phyloP scores from a whole-genome alignment of 257 asterid genomes.

The Lycium barbarum region DNA sequence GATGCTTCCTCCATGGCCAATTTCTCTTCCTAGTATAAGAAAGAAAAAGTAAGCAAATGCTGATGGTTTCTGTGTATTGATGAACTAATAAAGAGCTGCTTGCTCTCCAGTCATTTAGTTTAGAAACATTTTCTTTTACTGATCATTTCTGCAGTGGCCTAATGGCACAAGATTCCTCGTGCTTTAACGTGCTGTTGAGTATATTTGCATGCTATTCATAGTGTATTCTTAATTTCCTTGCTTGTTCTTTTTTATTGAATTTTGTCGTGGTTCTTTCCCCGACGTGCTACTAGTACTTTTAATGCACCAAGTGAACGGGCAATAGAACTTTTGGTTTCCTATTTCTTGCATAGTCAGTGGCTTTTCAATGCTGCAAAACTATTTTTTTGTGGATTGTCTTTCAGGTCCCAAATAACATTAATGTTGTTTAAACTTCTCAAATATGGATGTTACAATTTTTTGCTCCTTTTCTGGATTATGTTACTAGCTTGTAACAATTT shows the following conservation, averaged over 20 bases:
- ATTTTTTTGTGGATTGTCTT: not conserved
- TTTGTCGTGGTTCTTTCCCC: not conserved
- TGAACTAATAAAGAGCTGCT: not conserved
- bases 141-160: not conserved
- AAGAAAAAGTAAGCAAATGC: not conserved
- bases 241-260: not conserved
- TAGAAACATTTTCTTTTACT: not conserved
- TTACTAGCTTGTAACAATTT: too few species aligned
- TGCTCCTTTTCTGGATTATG: too few species aligned
- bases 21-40: not conserved
- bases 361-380: not conserved
- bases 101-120: not conserved
- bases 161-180: not conserved
- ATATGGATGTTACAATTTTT: too few species aligned
- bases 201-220: not conserved
- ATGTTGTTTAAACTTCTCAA: too few species aligned
- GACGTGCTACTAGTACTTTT: not conserved
- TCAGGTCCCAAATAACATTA: too few species aligned
- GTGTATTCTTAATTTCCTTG: not conserved
- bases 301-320: not conserved
- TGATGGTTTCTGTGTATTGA: not conserved
- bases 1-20: conserved; percentile 31
- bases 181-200: not conserved
- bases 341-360: not conserved
- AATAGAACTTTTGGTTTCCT: not conserved